Conservation (phyloP, 2,329 filamentous ascomycete genomes). For the Sarocladium brachiariae region DNA sequence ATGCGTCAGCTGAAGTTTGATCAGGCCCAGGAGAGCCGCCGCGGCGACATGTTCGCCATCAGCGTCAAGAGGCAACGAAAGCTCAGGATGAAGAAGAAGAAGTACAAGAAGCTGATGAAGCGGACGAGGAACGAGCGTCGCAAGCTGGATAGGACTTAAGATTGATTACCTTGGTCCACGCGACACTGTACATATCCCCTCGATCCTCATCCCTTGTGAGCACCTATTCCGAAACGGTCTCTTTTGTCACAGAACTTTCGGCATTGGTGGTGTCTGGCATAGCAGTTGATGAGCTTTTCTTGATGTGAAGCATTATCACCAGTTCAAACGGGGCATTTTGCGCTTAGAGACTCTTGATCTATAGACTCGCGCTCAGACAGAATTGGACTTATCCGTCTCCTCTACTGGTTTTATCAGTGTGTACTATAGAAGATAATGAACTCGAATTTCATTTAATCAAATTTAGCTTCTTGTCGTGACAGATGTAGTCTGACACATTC, state of each 20-base stretch:
- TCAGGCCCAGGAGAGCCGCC: constrained; percentile 41
- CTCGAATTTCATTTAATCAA: neutral
- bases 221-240: neutral
- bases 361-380: constrained; percentile 26
- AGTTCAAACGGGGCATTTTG: constrained; percentile 19
- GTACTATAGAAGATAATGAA: constrained; percentile 9
- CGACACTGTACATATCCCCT: constrained; percentile 6
- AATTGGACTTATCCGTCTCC: neutral
- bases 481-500: too few species aligned
- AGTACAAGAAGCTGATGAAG: constrained; percentile 99
- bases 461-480: too few species aligned
- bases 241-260: constrained; percentile 18
- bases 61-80: constrained; percentile 89
- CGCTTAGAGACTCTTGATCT: constrained; percentile 21
- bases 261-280: constrained; percentile 24
- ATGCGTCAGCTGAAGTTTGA: constrained; percentile 55
- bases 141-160: constrained; percentile 65
- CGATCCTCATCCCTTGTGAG: neutral
- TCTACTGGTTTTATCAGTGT: constrained; percentile 7
- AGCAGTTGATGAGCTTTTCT: constrained; percentile 18
- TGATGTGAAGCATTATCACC: constrained; percentile 15
- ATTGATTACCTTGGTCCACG: too few species aligned
- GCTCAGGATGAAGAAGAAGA: constrained; percentile 99
- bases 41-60: constrained; percentile 66
- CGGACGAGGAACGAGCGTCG: constrained; percentile 80